Conservation (phyloP, 148 eudicot species). For the Silene latifolia region DNA sequence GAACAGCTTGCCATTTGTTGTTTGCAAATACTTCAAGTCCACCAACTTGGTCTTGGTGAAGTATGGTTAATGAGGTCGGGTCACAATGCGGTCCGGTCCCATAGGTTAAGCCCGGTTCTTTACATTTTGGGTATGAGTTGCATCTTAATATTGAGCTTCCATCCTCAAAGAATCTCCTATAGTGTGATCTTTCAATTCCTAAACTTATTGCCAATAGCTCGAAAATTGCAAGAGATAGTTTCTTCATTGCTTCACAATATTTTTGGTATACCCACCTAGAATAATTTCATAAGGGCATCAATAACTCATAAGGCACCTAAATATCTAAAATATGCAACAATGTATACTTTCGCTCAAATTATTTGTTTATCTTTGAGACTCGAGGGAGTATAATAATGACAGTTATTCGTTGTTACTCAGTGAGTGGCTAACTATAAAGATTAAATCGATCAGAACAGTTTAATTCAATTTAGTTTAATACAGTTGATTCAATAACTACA, state of each 20-base stretch:
- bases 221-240: conserved; percentile 35
- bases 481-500: too few species aligned
- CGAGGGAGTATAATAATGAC: too few species aligned
- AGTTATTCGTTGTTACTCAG: too few species aligned
- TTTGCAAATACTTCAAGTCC: conserved; percentile 42
- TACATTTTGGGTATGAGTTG: conserved; percentile 42
- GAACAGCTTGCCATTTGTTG: conserved; percentile 38
- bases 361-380: too few species aligned
- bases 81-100: conserved; percentile 58
- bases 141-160: conserved; percentile 39
- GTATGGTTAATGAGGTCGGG: conserved; percentile 43
- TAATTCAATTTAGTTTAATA: too few species aligned
- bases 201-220: conserved; percentile 40
- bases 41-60: conserved; percentile 49
- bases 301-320: too few species aligned
- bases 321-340: too few species aligned
- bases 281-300: background rate
- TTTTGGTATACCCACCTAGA: conserved; percentile 37
- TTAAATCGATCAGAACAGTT: too few species aligned
- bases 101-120: conserved; percentile 31
- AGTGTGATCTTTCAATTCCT: conserved; percentile 33
- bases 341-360: too few species aligned
- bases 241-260: conserved; percentile 46
- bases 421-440: too few species aligned
- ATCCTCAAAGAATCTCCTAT: conserved; percentile 33